These are phyloP conservation scores for Mortierella sp. DNA, from an alignment of 371 early-diverging fungal genomes.

Conservation along the genomic window DNA sequence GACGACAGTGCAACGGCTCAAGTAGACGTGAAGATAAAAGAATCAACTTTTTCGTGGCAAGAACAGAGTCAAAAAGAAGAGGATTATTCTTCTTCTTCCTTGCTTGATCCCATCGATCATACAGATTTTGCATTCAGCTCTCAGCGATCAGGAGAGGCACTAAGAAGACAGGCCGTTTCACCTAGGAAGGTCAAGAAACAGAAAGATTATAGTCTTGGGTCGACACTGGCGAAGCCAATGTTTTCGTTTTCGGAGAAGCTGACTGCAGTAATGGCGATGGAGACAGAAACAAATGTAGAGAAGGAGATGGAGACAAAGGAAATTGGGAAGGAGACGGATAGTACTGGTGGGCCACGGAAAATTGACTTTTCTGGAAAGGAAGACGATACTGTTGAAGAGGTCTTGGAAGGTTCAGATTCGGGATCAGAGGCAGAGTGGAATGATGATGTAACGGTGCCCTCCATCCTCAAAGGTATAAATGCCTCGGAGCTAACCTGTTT, in stretches of 20 bases:
- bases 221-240: slow-evolving; percentile 1
- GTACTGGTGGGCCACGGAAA: background rate
- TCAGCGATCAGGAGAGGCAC: slow-evolving; percentile 28
- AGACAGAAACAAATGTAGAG: background rate
- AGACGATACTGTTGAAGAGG: background rate
- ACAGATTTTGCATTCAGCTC: slow-evolving; percentile 19
- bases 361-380: background rate
- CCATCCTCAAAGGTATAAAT: background rate
- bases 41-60: background rate
- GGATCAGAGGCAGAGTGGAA: slow-evolving; percentile 47
- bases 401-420: slow-evolving; percentile 32
- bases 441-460: slow-evolving; percentile 9
- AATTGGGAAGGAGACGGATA: background rate
- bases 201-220: slow-evolving; percentile 2
- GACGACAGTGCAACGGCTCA: background rate
- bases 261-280: slow-evolving; percentile 16
- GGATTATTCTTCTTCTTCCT: background rate
- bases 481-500: no score
- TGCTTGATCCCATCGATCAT: slow-evolving; percentile 16
- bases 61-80: background rate
- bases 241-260: slow-evolving; percentile 28
- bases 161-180: slow-evolving; percentile 32
- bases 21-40: background rate
- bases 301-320: slow-evolving; percentile 5
- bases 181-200: slow-evolving; percentile 28